Evolutionary conservation across 106 monocot species (phyloP).

Genomic region (Dendrobium nobile): DNA sequence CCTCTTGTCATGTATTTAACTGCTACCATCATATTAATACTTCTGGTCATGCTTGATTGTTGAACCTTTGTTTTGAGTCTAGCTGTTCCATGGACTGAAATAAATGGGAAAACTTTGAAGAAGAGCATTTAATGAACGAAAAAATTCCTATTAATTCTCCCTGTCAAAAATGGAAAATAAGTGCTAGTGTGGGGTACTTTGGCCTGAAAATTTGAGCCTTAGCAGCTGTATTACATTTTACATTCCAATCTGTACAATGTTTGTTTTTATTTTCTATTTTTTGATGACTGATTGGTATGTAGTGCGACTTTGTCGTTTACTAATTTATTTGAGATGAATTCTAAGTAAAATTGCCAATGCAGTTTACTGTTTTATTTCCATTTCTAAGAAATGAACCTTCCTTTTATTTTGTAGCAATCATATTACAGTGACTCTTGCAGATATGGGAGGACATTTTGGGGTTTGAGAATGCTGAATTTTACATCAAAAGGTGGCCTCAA

Average conservation of each 20-base stretch:
- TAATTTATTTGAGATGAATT: neutral
- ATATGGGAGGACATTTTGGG: constrained; percentile 99
- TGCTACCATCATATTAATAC: neutral
- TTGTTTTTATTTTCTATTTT: neutral
- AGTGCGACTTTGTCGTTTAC: neutral
- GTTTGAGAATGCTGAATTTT: constrained; percentile 97
- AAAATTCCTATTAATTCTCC: neutral
- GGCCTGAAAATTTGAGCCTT: constrained; percentile 1
- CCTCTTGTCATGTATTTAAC: neutral
- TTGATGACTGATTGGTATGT: neutral
- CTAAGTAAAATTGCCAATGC: neutral
- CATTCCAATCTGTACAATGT: neutral
- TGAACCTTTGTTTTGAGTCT: neutral
- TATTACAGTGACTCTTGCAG: constrained; percentile 32
- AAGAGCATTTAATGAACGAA: neutral
- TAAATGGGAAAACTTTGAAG: neutral
- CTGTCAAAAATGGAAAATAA: neutral
- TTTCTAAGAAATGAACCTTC: neutral
- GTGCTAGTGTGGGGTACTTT: neutral
- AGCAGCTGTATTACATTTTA: neutral
- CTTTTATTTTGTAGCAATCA: neutral
- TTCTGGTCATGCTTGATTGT: neutral
- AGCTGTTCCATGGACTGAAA: neutral
- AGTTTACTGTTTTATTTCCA: neutral
- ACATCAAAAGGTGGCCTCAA: constrained; percentile 88